Evolutionary conservation across 371 early-diverging fungal species (phyloP).

Genomic region (Mortierella sp.): DNA sequence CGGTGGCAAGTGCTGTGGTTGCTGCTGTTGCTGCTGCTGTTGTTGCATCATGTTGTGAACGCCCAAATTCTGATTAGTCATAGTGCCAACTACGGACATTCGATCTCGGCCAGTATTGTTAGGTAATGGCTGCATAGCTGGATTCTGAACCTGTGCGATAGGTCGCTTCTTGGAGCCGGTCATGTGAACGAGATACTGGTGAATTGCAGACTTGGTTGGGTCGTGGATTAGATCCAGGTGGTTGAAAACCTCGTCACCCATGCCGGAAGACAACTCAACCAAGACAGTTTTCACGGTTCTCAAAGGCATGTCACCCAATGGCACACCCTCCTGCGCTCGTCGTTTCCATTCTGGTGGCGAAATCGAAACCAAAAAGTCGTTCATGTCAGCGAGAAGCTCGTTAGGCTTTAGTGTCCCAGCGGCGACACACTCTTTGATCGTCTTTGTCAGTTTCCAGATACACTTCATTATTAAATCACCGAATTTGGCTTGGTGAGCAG

Average conservation of each 20-base stretch:
- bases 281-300: conserved; percentile 94
- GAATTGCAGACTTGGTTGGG: conserved; percentile 72
- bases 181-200: conserved; percentile 79
- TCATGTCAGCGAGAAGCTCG: conserved; percentile 78
- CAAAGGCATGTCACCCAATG: conserved; percentile 92
- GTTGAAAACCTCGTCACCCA: conserved; percentile 75
- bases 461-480: conserved; percentile 96
- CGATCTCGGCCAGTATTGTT: conserved; percentile 20
- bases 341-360: conserved; percentile 92
- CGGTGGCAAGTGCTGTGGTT: conserved; percentile 10
- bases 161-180: conserved; percentile 74
- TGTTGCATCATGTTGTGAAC: conserved; percentile 42
- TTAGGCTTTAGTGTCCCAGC: conserved; percentile 65
- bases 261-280: conserved; percentile 77
- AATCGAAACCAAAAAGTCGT: conserved; percentile 82
- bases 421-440: conserved; percentile 76
- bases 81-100: conserved; percentile 34
- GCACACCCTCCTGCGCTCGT: conserved; percentile 76
- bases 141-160: conserved; percentile 26
- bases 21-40: conserved; percentile 30
- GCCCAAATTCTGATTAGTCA: conserved; percentile 47
- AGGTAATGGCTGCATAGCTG: conserved; percentile 32
- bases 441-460: conserved; percentile 94
- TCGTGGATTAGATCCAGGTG: conserved; percentile 76
- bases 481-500: conserved; percentile 75